phyloP scores from a whole-genome alignment of 228 moss, liverwort and hornwort species.

The Sphagnum fallax region DNA sequence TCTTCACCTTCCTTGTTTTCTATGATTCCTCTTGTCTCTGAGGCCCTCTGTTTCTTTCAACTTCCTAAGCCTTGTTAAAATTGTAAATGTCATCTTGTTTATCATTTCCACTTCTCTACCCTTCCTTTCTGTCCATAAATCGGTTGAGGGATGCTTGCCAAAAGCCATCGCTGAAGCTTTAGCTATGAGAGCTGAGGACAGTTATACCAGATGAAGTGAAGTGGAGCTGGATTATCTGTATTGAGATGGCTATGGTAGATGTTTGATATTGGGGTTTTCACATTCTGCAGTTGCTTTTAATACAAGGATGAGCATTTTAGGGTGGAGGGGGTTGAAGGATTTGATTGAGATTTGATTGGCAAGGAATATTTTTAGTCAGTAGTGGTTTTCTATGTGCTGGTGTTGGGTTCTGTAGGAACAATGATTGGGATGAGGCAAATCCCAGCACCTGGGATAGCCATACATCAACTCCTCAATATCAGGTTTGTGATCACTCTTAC shows the following conservation, averaged over 20 bases:
- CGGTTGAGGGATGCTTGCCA: conserved; percentile 11
- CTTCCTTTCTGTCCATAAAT: background rate
- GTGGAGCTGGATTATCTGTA: background rate
- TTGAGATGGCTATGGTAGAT: no score
- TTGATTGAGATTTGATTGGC: no score
- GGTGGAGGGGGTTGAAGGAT: no score
- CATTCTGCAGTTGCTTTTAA: no score
- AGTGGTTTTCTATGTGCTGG: background rate
- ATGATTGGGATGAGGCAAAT: conserved; percentile 86
- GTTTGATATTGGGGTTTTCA: no score
- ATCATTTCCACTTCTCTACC: background rate
- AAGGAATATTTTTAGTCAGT: no score
- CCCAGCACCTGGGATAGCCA: conserved; percentile 82
- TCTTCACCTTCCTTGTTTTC: background rate
- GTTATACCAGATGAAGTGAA: background rate
- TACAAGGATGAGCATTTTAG: no score
- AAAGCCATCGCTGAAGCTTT: conserved; percentile 24
- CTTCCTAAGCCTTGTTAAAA: background rate
- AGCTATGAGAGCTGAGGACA: conserved; percentile 28
- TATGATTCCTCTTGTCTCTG: background rate
- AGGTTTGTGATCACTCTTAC: conserved; percentile 24
- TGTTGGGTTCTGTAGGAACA: conserved; percentile 38
- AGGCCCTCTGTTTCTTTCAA: background rate
- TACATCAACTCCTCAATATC: conserved; percentile 64
- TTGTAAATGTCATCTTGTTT: background rate